A percentile compares a stretch with the other conserved stretches of the same genome.
phyloP scores from a whole-genome alignment of 2,329 filamentous ascomycete genomes.

The Verruconis gallopava region DNA sequence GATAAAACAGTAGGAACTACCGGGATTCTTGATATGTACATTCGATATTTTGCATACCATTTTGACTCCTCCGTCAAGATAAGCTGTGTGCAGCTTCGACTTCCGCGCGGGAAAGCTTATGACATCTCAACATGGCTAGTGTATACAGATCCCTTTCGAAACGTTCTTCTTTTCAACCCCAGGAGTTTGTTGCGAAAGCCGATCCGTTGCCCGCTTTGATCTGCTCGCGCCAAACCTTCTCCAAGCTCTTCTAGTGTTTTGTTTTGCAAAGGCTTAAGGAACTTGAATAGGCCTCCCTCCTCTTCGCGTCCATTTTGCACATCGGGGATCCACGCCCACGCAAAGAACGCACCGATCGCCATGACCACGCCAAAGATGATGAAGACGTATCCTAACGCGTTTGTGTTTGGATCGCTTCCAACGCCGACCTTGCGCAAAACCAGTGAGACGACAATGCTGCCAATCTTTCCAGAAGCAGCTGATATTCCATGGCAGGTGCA shows the following conservation, averaged over 20 bases:
- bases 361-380: slow-evolving; percentile 12
- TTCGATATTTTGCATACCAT: no score
- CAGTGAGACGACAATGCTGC: slow-evolving; percentile 33
- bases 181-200: no score
- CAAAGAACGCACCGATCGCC: slow-evolving; percentile 10
- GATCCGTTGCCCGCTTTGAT: neutral
- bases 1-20: no score
- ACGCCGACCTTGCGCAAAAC: slow-evolving; percentile 19
- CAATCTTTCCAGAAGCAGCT: slow-evolving; percentile 41
- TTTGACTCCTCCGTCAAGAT: no score
- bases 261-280: no score
- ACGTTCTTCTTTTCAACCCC: no score
- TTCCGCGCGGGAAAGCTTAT: no score
- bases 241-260: slow-evolving; percentile 11
- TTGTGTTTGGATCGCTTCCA: neutral
- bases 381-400: slow-evolving; percentile 7
- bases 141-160: no score
- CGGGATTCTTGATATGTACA: no score
- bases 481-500: slow-evolving; percentile 41
- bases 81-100: no score
- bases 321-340: slow-evolving; percentile 12
- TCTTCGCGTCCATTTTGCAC: slow-evolving; percentile 8
- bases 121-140: no score
- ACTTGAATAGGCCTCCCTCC: slow-evolving; percentile 4
- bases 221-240: neutral